Percentiles rank a stretch among this genome's conserved stretches.
Evolutionary conservation across 345 rosid genomes (phyloP).

Genomic region (Populus alba): DNA sequence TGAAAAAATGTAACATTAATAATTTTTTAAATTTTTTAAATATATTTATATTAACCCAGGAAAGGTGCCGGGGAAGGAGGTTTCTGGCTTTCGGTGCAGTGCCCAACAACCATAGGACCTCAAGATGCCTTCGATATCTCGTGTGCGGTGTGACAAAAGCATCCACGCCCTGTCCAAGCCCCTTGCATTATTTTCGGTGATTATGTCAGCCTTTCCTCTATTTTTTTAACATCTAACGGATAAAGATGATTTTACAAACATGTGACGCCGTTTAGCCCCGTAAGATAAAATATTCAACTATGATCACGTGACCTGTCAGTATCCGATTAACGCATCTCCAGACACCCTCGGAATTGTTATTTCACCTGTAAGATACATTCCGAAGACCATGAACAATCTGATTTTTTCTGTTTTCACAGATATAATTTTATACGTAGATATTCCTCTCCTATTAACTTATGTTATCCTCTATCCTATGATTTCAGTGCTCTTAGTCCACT

Average conservation of each 20-base stretch:
- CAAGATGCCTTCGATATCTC: background rate
- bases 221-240: background rate
- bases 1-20: too few relatives aligned
- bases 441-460: background rate
- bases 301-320: constrained; percentile 11
- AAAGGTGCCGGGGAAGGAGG: too few relatives aligned
- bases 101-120: background rate
- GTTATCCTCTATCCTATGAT: constrained; percentile 1
- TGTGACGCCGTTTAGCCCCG: background rate
- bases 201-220: background rate
- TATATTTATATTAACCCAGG: too few relatives aligned
- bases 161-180: background rate
- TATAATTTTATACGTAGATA: background rate
- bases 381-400: background rate
- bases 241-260: background rate
- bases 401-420: background rate
- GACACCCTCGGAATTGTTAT: background rate
- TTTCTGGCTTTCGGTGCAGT: too few relatives aligned
- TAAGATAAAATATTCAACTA: background rate
- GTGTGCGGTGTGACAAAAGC: background rate
- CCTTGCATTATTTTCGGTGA: background rate
- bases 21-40: too few relatives aligned
- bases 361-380: background rate
- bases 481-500: background rate
- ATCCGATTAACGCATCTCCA: background rate